These are phyloP conservation scores for Microdochium trichocladiopsis DNA, from an alignment of 2,329 filamentous ascomycete species.

Conservation along the genomic window DNA sequence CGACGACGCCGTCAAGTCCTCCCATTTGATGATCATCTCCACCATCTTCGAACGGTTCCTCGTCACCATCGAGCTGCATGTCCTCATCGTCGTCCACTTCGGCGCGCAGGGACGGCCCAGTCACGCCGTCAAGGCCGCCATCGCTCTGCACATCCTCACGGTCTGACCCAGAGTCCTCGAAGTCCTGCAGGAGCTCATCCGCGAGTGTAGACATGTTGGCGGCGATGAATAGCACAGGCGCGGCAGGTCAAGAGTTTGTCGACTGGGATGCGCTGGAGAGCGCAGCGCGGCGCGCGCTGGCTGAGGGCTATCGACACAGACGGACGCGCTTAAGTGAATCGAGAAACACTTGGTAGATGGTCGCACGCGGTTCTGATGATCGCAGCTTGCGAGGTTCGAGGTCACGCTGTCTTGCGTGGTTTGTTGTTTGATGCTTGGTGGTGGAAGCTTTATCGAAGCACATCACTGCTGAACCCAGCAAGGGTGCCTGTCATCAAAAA, in stretches of 20 bases:
- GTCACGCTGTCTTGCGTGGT: no score
- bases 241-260: background rate
- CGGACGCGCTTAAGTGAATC: no score
- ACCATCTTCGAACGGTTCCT: constrained; percentile 49
- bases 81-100: constrained; percentile 27
- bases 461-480: no score
- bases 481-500: no score
- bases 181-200: constrained; percentile 88
- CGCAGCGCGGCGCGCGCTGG: background rate
- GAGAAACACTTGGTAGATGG: no score
- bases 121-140: constrained; percentile 33
- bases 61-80: constrained; percentile 54
- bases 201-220: constrained; percentile 76
- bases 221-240: background rate
- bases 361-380: no score
- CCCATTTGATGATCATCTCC: constrained; percentile 54
- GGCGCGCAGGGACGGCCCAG: constrained; percentile 27
- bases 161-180: constrained; percentile 79
- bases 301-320: no score
- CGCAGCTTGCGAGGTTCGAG: no score
- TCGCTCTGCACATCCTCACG: constrained; percentile 54
- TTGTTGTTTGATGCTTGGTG: no score
- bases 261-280: background rate
- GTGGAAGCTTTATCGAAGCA: no score
- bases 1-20: constrained; percentile 33